phyloP scores from a whole-genome alignment of 257 asterid genomes.

The Phtheirospermum japonicum region DNA sequence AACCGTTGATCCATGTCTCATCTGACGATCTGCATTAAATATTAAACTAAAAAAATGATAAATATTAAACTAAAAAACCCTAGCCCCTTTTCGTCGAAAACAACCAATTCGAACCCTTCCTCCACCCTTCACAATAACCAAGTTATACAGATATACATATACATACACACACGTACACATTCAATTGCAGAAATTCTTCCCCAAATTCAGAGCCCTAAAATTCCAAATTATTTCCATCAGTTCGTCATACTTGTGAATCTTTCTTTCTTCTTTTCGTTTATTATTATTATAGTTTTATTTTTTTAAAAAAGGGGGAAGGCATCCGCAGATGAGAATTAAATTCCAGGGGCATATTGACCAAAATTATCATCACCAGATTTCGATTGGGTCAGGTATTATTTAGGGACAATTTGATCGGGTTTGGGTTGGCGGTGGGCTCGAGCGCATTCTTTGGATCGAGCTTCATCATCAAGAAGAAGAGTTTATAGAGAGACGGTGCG shows the following conservation, averaged over 20 bases:
- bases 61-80: too few species aligned
- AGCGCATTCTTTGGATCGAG: constrained; percentile 81
- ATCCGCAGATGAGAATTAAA: constrained; percentile 46
- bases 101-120: too few species aligned
- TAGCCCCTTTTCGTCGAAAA: too few species aligned
- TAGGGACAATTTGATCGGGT: constrained; percentile 51
- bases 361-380: constrained; percentile 9
- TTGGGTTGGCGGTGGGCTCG: constrained; percentile 65
- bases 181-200: constrained; percentile 14
- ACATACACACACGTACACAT: background rate
- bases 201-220: constrained; percentile 19
- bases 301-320: constrained; percentile 13
- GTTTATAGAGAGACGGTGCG: constrained; percentile 64
- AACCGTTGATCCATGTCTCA: too few species aligned
- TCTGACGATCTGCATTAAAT: too few species aligned
- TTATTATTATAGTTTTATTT: too few species aligned
- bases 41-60: too few species aligned
- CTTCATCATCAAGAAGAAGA: constrained; percentile 83
- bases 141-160: background rate
- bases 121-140: too few species aligned
- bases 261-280: background rate
- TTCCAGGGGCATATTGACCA: constrained; percentile 14
- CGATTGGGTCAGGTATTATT: constrained; percentile 41
- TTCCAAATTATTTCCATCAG: constrained; percentile 14
- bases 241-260: constrained; percentile 1